phyloP scores from a whole-genome alignment of 768 basidiomycete genomes.

The Podaxis mareebaensis region DNA sequence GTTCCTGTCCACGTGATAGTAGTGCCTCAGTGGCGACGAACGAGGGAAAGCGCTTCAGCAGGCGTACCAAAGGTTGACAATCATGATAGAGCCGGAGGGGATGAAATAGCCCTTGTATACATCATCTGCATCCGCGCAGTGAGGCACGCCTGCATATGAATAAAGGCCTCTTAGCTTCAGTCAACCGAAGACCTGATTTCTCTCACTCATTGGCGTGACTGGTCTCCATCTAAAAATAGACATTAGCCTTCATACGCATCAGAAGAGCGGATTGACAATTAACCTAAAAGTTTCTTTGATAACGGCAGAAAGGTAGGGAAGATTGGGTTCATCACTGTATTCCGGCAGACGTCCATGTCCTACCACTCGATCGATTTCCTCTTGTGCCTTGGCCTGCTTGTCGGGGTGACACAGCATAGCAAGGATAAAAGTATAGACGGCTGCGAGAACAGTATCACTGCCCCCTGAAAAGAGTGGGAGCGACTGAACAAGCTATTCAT shows the following conservation, averaged over 20 bases:
- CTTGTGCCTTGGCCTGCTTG: slow-evolving; percentile 15
- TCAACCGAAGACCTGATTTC: not conserved
- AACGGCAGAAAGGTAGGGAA: slow-evolving; percentile 25
- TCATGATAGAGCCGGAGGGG: slow-evolving; percentile 40
- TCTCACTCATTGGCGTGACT: slow-evolving; percentile 7
- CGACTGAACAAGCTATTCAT: not conserved
- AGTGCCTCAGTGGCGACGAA: not conserved
- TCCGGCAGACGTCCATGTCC: slow-evolving; percentile 15
- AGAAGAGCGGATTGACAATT: not conserved
- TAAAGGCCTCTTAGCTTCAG: not conserved
- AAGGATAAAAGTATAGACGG: slow-evolving; percentile 39
- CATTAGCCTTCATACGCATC: not conserved
- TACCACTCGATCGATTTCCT: slow-evolving; percentile 17
- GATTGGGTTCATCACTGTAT: slow-evolving; percentile 21
- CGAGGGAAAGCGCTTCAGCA: not conserved
- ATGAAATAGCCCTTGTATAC: slow-evolving; percentile 45
- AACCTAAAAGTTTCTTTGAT: slow-evolving; percentile 24
- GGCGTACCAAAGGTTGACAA: slow-evolving; percentile 36
- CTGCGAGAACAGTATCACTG: slow-evolving; percentile 26
- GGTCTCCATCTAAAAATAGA: slow-evolving; percentile 12
- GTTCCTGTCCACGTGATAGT: not conserved
- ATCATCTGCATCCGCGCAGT: slow-evolving; percentile 39
- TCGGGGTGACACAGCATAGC: slow-evolving; percentile 19
- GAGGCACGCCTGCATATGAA: slow-evolving; percentile 31
- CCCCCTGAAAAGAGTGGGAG: slow-evolving; percentile 1